Conservation (phyloP, 352 stramenopile genomes). For the Phytophthora lateralis region DNA sequence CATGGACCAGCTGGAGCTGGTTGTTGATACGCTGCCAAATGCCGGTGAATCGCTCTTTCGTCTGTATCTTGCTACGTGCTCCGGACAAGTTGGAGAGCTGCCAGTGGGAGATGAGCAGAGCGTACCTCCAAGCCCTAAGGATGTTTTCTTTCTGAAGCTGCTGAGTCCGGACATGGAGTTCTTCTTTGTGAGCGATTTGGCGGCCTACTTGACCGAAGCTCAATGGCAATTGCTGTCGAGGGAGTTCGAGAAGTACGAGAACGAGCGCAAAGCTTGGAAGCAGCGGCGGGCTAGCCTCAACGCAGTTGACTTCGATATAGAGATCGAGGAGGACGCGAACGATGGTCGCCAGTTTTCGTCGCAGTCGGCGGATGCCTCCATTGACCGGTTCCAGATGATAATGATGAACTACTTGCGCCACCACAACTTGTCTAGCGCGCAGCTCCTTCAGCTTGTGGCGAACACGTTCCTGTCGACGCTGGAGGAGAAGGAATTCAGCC, state of each 20-base stretch:
- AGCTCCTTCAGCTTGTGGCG: slow-evolving; percentile 52
- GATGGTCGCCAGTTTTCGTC: slow-evolving; percentile 14
- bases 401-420: slow-evolving; percentile 66
- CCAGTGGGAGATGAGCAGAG: slow-evolving; percentile 5
- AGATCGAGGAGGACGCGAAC: slow-evolving; percentile 26
- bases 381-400: slow-evolving; percentile 67
- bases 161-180: slow-evolving; percentile 69
- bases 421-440: slow-evolving; percentile 47
- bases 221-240: slow-evolving; percentile 70
- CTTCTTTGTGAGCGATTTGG: slow-evolving; percentile 73
- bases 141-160: slow-evolving; percentile 65
- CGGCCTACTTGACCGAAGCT: slow-evolving; percentile 58
- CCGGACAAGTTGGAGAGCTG: slow-evolving; percentile 27
- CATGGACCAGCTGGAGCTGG: slow-evolving; percentile 56
- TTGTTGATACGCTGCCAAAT: slow-evolving; percentile 60
- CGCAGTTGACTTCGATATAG: slow-evolving; percentile 13
- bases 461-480: slow-evolving; percentile 53
- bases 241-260: slow-evolving; percentile 64
- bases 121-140: slow-evolving; percentile 34
- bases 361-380: slow-evolving; percentile 18
- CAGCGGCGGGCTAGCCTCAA: slow-evolving; percentile 24
- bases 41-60: slow-evolving; percentile 65
- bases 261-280: slow-evolving; percentile 35
- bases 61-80: slow-evolving; percentile 60
- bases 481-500: slow-evolving; percentile 45